Base-by-base conservation (phyloP, 345 rosid species). In the Toxicodendron radicans region DNA sequence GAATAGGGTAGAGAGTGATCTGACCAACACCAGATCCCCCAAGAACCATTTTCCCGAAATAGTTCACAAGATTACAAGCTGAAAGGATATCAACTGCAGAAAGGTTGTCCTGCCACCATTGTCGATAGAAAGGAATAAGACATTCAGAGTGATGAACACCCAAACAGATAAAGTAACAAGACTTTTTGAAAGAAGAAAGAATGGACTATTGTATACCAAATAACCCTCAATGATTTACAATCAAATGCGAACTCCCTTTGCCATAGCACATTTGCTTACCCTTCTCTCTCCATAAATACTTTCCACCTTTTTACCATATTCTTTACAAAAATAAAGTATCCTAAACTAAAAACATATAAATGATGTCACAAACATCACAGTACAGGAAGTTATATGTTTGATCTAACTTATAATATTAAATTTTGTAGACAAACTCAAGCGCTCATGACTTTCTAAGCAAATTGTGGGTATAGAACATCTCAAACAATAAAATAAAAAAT, bases 21-120 rank as follows among this genome's bases (percentile, higher is more conserved):
- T 95, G 93, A 73, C 99, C 99, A 86, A 93, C 99, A 70, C 98
- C 98, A 56, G 99, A 95, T 81, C 99, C 99, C 78, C 94, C 98
- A 79, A 95, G 99, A 83, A 83, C 92, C 99, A 93, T 95, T 85
- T 95, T 95, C 74, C 99, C 99, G 76, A 95, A 95, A 74, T 95
- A 93, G 73, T 95, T 95, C 78, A 95, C 90, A 62, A 95, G 99
- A 87, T 95, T 95, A 90, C 98, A 91, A 18, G 98, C 87, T 14
- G 99, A 95, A 70, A 95, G 94, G 58, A 95, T 95, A 79, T 95
- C 98, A 54, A 95, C 87, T 1, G 99, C 97, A 69, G 99, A 95
- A 77, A 95, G 97, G 82, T 95, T 95, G 87, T 95, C 98, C 99
- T 95, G 91, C 79, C 72, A 84, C 73, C 84, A 86, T 61, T 72